These are phyloP conservation scores for Paramyrothecium roridum DNA, from an alignment of 2,329 filamentous ascomycete genomes.

Conservation along the genomic window DNA sequence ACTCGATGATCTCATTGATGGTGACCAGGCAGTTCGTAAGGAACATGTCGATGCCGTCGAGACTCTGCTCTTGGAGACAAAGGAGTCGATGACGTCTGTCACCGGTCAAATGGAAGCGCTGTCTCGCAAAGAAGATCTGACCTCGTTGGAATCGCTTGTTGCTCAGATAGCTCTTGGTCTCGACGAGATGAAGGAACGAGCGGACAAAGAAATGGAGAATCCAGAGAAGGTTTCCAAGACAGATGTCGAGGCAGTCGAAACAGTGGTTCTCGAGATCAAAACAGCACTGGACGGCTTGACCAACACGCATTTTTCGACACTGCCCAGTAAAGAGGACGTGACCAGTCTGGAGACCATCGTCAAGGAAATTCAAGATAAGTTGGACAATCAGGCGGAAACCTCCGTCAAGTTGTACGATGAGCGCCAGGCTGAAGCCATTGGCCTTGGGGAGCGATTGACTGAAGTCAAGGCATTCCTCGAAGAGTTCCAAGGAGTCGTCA, in stretches of 20 bases:
- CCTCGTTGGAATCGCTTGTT: slow-evolving; percentile 72
- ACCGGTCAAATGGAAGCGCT: slow-evolving; percentile 65
- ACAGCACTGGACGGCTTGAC: slow-evolving; percentile 70
- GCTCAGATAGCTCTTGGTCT: slow-evolving; percentile 73
- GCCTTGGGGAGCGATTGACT: slow-evolving; percentile 71
- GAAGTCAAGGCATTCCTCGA: slow-evolving; percentile 76
- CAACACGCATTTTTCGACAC: slow-evolving; percentile 64
- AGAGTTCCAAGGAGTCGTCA: slow-evolving; percentile 74
- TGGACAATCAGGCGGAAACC: slow-evolving; percentile 66
- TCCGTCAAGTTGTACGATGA: slow-evolving; percentile 79
- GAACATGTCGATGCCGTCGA: slow-evolving; percentile 67
- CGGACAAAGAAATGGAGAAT: slow-evolving; percentile 51
- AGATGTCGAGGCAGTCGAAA: slow-evolving; percentile 77
- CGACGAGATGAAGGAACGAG: slow-evolving; percentile 66
- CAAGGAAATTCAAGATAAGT: slow-evolving; percentile 67
- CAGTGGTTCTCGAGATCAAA: slow-evolving; percentile 84
- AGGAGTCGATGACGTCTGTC: slow-evolving; percentile 67
- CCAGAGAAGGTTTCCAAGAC: slow-evolving; percentile 72
- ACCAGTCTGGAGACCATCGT: slow-evolving; percentile 61
- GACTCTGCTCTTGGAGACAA: slow-evolving; percentile 65
- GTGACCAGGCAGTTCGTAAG: slow-evolving; percentile 66
- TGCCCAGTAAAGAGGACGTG: slow-evolving; percentile 76
- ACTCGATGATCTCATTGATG: slow-evolving; percentile 75
- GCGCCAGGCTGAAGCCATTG: slow-evolving; percentile 77
- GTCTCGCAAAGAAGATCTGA: slow-evolving; percentile 76